phyloP scores from a whole-genome alignment of 2,329 filamentous ascomycete species.

The Aspergillus alliaceus region DNA sequence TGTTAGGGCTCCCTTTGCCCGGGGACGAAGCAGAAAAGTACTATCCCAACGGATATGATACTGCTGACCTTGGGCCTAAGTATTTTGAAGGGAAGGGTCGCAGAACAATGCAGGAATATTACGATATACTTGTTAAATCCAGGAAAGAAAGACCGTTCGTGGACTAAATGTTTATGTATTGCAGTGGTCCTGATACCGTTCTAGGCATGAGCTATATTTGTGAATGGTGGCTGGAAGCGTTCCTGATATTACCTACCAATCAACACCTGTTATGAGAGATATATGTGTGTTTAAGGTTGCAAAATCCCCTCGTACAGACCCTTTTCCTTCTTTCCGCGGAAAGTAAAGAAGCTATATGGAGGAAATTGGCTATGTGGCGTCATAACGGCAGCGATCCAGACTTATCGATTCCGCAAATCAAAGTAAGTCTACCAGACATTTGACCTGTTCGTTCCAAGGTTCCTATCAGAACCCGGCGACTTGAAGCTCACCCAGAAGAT shows the following conservation, averaged over 20 bases:
- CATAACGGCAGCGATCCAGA: slow-evolving; percentile 4
- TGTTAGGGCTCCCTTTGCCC: slow-evolving; percentile 47
- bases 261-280: background rate
- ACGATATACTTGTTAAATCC: slow-evolving; percentile 45
- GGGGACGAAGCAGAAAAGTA: slow-evolving; percentile 50
- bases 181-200: background rate
- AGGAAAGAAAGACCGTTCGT: slow-evolving; percentile 4
- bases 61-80: slow-evolving; percentile 62
- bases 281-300: background rate
- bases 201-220: background rate
- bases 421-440: no score
- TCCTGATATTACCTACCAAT: background rate
- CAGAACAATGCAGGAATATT: slow-evolving; percentile 24
- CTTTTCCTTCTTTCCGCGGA: no score
- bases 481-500: no score
- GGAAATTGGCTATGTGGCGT: background rate
- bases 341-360: no score
- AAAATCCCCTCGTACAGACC: background rate
- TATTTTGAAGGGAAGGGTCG: slow-evolving; percentile 53
- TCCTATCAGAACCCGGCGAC: background rate
- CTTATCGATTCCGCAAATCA: background rate
- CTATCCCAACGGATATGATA: slow-evolving; percentile 49
- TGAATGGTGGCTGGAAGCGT: no score
- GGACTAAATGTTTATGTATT: background rate
- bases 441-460: background rate